A percentile compares a stretch with the other conserved stretches of the same genome.
phyloP scores from a whole-genome alignment of 495 filamentous ascomycete genomes.

The Hypomontagnella monticulosa region DNA sequence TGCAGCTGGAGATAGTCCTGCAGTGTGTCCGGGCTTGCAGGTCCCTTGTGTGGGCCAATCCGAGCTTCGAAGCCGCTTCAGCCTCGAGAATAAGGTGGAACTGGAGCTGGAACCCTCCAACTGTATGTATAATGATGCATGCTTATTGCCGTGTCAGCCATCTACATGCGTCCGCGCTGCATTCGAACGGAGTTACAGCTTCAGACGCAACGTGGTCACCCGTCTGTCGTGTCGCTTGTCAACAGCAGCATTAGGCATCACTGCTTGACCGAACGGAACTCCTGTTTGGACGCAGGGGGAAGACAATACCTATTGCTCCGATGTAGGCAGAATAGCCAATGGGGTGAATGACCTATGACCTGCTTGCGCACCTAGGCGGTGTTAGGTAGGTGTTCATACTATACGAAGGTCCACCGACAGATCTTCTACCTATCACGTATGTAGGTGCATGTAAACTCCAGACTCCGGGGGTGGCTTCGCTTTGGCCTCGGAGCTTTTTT shows the following conservation, averaged over 20 bases:
- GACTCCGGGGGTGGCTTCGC: constrained; percentile 13
- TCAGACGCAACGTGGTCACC: constrained; percentile 35
- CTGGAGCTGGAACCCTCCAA: constrained; percentile 1
- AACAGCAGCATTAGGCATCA: constrained; percentile 19
- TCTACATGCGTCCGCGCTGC: constrained; percentile 7
- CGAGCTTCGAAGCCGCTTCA: constrained; percentile 12
- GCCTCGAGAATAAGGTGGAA: constrained; percentile 35
- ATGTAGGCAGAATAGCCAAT: constrained; percentile 3
- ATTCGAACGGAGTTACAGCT: constrained; percentile 18
- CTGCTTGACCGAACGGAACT: constrained; percentile 15
- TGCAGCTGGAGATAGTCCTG: constrained; percentile 33
- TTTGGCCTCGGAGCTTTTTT: constrained; percentile 33
- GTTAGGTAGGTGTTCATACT: constrained; percentile 7
- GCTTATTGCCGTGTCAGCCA: constrained; percentile 8
- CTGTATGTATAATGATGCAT: constrained; percentile 13
- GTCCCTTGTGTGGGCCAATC: constrained; percentile 23
- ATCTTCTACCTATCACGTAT: no score
- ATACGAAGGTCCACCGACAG: not conserved
- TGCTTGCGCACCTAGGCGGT: constrained; percentile 3
- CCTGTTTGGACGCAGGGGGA: constrained; percentile 24
- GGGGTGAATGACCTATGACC: constrained; percentile 2
- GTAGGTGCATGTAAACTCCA: no score
- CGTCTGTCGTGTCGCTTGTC: constrained; percentile 40
- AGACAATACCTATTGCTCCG: constrained; percentile 10
- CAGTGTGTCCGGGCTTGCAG: constrained; percentile 27